Evolutionary conservation across 1,139 yeast species (phyloP).

Genomic region (Pichia sp.): DNA sequence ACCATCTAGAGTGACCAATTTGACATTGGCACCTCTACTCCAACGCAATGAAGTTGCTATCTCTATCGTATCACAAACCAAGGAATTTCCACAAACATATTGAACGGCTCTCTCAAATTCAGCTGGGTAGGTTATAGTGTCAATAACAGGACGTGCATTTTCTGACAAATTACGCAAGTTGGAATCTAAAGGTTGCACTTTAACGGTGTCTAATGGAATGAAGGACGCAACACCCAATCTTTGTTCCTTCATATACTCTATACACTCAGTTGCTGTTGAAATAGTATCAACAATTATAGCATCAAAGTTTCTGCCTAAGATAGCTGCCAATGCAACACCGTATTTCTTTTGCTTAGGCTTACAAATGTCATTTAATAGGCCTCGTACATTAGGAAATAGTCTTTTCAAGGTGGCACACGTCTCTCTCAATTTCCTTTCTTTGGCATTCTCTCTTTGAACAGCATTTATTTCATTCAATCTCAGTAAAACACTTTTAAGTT

Average conservation of each 20-base stretch:
- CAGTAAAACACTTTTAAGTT: slow-evolving; percentile 56
- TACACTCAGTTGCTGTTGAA: slow-evolving; percentile 75
- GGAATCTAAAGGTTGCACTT: slow-evolving; percentile 51
- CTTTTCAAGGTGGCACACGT: slow-evolving; percentile 65
- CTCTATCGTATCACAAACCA: slow-evolving; percentile 70
- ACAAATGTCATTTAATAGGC: slow-evolving; percentile 74
- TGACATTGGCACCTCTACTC: slow-evolving; percentile 56
- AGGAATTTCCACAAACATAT: slow-evolving; percentile 74
- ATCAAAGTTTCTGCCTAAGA: slow-evolving; percentile 76
- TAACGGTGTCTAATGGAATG: slow-evolving; percentile 81
- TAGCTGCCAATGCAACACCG: slow-evolving; percentile 72
- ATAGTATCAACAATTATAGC: slow-evolving; percentile 78
- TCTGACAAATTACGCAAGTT: slow-evolving; percentile 54
- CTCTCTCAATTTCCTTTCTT: slow-evolving; percentile 66
- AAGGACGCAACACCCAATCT: slow-evolving; percentile 82
- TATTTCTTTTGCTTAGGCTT: slow-evolving; percentile 74
- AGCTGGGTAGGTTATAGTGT: slow-evolving; percentile 68
- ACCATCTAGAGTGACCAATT: slow-evolving; percentile 80
- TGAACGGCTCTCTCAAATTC: slow-evolving; percentile 72
- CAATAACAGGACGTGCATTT: slow-evolving; percentile 61
- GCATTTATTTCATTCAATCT: slow-evolving; percentile 71
- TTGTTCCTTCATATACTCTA: slow-evolving; percentile 78
- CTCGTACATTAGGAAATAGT: slow-evolving; percentile 76
- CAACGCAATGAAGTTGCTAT: slow-evolving; percentile 73
- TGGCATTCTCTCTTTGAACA: slow-evolving; percentile 67